Conservation (phyloP, 2,329 filamentous ascomycete species). For the Fusarium albosuccineum region DNA sequence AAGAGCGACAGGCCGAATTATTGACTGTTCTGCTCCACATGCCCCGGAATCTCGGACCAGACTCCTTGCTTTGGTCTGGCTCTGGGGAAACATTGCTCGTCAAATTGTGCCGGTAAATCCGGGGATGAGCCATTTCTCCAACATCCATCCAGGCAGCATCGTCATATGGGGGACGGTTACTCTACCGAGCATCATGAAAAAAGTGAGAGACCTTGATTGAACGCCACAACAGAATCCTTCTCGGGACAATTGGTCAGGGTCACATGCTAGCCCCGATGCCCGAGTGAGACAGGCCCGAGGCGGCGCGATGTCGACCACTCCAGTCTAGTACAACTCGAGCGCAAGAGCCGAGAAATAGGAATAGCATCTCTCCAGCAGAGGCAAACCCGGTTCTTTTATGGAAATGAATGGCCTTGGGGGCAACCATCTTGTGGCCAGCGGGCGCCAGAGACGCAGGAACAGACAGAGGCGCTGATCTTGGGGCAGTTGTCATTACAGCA, state of each 20-base stretch:
- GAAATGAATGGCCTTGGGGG: conserved; percentile 14
- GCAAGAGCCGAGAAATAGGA: conserved; percentile 20
- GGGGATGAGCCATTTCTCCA: neutral
- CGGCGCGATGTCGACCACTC: neutral
- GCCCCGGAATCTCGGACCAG: conserved; percentile 25
- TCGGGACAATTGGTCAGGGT: conserved; percentile 2
- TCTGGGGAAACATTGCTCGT: conserved; percentile 4
- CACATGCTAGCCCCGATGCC: conserved; percentile 17
- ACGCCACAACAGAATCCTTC: neutral
- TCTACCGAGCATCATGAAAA: too few species aligned
- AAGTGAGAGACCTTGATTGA: neutral
- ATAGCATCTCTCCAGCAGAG: too few species aligned
- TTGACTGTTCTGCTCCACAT: conserved; percentile 1
- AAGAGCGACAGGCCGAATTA: too few species aligned
- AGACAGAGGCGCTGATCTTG: conserved; percentile 2
- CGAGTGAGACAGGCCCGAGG: conserved; percentile 20
- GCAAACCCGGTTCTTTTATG: conserved; percentile 16
- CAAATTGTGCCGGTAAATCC: conserved; percentile 6
- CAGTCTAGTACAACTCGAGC: conserved; percentile 25
- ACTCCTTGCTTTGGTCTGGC: neutral
- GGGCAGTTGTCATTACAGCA: too few species aligned
- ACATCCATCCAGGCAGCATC: too few species aligned
- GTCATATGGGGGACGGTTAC: too few species aligned
- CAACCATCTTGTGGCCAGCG: conserved; percentile 18
- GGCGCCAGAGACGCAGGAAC: conserved; percentile 36